Conservation (phyloP, 2,329 filamentous ascomycete species). For the Hawksworthiomyces lignivorus region DNA sequence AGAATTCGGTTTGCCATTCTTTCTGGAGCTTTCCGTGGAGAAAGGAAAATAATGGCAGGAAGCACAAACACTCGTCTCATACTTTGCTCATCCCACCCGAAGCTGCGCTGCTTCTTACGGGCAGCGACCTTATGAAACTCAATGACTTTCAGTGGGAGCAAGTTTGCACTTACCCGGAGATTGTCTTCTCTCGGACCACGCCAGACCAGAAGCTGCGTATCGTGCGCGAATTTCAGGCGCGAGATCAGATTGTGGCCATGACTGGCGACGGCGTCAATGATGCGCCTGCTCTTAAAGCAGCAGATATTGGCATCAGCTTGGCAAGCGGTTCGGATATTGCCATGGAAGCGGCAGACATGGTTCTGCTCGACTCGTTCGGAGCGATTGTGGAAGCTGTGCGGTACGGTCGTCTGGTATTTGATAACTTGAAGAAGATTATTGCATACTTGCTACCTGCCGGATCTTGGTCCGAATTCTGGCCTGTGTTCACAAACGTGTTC, state of each 20-base stretch:
- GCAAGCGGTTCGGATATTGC: slow-evolving; percentile 56
- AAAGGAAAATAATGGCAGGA: too few species aligned
- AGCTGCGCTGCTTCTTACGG: slow-evolving; percentile 40
- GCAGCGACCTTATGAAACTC: slow-evolving; percentile 56
- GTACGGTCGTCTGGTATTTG: slow-evolving; percentile 32
- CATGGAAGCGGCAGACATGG: slow-evolving; percentile 56
- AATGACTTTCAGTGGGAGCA: slow-evolving; percentile 62
- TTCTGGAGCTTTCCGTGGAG: too few species aligned
- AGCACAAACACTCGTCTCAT: too few species aligned
- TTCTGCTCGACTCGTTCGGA: slow-evolving; percentile 60
- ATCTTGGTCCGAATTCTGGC: slow-evolving; percentile 50
- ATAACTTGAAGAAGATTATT: slow-evolving; percentile 35
- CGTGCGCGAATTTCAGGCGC: slow-evolving; percentile 57
- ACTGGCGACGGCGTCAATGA: slow-evolving; percentile 72
- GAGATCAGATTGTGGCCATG: slow-evolving; percentile 67
- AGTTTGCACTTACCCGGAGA: slow-evolving; percentile 57
- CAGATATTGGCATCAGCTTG: slow-evolving; percentile 57
- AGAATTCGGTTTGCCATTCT: too few species aligned
- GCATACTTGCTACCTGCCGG: slow-evolving; percentile 42
- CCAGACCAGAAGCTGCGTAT: slow-evolving; percentile 75
- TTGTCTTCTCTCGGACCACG: slow-evolving; percentile 68
- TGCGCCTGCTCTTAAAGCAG: slow-evolving; percentile 65
- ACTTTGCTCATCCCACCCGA: too few species aligned
- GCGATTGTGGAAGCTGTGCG: slow-evolving; percentile 60
- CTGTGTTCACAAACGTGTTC: slow-evolving; percentile 47